These are phyloP conservation scores for Phytophthora sansomeana DNA, from an alignment of 352 stramenopile genomes.

Conservation along the genomic window DNA sequence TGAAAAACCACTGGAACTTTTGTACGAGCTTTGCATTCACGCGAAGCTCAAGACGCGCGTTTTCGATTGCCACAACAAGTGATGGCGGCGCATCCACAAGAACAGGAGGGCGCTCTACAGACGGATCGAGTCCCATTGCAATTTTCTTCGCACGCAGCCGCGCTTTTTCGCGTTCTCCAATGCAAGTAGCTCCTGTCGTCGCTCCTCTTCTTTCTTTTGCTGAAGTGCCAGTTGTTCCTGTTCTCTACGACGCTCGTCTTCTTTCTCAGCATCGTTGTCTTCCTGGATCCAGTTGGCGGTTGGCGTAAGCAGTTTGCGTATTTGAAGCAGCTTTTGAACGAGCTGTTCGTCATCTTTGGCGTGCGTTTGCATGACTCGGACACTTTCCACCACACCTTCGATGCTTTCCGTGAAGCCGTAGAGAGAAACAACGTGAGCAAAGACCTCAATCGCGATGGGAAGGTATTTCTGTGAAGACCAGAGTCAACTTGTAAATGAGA, in stretches of 20 bases:
- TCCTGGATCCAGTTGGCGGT: slow-evolving; percentile 63
- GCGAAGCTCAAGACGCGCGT: slow-evolving; percentile 44
- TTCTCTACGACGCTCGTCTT: slow-evolving; percentile 41
- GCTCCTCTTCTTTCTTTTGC: slow-evolving; percentile 42
- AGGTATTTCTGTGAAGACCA: slow-evolving; percentile 52
- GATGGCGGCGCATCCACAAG: slow-evolving; percentile 42
- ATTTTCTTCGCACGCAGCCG: slow-evolving; percentile 69
- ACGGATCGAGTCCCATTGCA: slow-evolving; percentile 62
- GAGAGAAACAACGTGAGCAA: slow-evolving; percentile 46
- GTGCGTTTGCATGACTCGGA: slow-evolving; percentile 47
- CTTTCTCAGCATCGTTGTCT: slow-evolving; percentile 54
- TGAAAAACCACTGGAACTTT: slow-evolving; percentile 62
- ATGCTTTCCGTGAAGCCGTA: slow-evolving; percentile 56
- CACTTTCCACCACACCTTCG: slow-evolving; percentile 60
- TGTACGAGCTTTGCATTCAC: slow-evolving; percentile 50
- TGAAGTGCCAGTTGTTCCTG: slow-evolving; percentile 36
- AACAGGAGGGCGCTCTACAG: slow-evolving; percentile 44
- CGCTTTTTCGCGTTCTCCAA: slow-evolving; percentile 49
- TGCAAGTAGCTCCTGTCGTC: slow-evolving; percentile 39
- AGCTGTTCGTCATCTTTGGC: slow-evolving; percentile 52
- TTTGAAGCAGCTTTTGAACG: slow-evolving; percentile 47
- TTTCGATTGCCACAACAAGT: slow-evolving; percentile 33
- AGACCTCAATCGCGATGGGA: slow-evolving; percentile 49
- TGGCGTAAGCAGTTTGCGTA: slow-evolving; percentile 59
- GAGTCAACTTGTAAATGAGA: neutral